phyloP scores from a whole-genome alignment of 139 green algal genomes.

The Chloropicon primus region DNA sequence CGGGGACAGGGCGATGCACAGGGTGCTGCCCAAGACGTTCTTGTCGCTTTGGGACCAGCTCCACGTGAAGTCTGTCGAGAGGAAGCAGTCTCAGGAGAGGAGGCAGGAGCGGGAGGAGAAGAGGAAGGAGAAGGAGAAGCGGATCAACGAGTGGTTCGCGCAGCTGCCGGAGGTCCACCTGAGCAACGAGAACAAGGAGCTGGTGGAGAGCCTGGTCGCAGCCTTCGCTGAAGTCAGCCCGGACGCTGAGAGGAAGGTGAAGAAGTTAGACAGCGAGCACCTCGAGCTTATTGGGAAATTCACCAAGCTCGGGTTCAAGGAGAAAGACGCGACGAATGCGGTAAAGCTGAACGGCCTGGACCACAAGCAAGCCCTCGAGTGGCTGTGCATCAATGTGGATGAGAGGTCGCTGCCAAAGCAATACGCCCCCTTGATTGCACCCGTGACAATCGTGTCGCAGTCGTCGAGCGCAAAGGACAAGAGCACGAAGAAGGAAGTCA shows the following conservation, averaged over 20 bases:
- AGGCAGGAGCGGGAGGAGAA: neutral
- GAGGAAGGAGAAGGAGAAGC: neutral
- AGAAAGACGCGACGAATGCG: neutral
- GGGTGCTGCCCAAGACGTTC: slow-evolving; percentile 42
- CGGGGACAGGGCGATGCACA: slow-evolving; percentile 38
- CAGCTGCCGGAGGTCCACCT: neutral
- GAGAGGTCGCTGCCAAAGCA: slow-evolving; percentile 8
- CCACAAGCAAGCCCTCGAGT: slow-evolving; percentile 6
- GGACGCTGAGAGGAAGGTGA: too few relatives aligned
- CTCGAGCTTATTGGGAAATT: neutral
- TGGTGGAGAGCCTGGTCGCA: neutral
- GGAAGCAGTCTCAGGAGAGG: neutral
- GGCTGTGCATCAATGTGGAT: slow-evolving; percentile 7
- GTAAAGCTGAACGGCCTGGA: neutral
- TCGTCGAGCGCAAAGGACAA: neutral
- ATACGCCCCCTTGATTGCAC: neutral
- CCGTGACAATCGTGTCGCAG: neutral
- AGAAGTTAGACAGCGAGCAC: neutral
- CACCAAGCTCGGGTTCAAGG: neutral
- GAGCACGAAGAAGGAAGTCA: neutral
- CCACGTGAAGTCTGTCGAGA: neutral
- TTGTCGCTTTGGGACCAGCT: neutral
- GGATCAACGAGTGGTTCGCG: neutral
- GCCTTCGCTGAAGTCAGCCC: neutral
- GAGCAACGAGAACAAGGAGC: neutral